Percentiles rank a stretch among this genome's conserved stretches.
phyloP scores from a whole-genome alignment of 2,329 filamentous ascomycete genomes.

The Xylaria sp. region DNA sequence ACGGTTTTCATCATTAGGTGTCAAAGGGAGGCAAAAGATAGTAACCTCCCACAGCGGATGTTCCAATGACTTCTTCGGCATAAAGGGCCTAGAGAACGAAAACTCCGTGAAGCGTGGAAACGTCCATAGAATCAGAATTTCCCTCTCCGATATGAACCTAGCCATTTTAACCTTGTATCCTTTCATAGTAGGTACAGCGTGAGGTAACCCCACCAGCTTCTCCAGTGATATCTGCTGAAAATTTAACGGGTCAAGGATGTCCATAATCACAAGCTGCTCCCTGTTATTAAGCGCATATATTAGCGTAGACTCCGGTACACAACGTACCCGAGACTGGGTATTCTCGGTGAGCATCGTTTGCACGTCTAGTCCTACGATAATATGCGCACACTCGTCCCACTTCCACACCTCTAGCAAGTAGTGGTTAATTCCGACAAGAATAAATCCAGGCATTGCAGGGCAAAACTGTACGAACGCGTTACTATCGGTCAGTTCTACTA shows the following conservation, averaged over 20 bases:
- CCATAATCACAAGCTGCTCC: background rate
- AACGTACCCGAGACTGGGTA: background rate
- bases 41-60: background rate
- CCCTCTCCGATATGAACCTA: background rate
- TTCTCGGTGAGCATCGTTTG: background rate
- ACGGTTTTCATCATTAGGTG: background rate
- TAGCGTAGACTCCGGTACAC: slow-evolving; percentile 7
- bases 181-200: background rate
- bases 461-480: background rate
- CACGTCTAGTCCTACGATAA: background rate
- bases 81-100: background rate
- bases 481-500: background rate
- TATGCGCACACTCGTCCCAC: background rate
- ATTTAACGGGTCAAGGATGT: background rate
- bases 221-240: background rate
- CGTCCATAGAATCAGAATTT: background rate
- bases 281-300: background rate
- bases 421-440: background rate
- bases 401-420: background rate
- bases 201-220: background rate
- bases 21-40: background rate
- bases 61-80: background rate
- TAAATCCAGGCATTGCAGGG: background rate
- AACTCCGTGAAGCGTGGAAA: too few relatives aligned
- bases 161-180: too few relatives aligned